Evolutionary conservation across 2,329 filamentous ascomycete species (phyloP).

Genomic region (Xylariaceae sp.): DNA sequence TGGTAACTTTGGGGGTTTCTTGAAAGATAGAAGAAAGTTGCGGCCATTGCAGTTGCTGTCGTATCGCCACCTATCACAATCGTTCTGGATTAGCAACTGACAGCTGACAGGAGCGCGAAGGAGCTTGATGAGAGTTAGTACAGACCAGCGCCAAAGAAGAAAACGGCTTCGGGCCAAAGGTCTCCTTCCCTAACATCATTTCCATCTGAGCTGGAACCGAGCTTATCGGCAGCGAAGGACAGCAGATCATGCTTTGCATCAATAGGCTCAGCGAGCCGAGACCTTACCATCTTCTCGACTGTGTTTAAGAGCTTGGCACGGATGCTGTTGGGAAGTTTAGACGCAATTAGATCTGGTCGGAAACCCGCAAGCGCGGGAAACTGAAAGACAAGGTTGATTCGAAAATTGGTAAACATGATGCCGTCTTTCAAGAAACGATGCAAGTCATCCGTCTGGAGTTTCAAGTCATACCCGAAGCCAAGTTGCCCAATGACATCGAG

Average conservation of each 20-base stretch:
- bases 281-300: background rate
- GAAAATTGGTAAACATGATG: background rate
- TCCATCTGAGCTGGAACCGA: background rate
- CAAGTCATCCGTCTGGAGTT: background rate
- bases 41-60: background rate
- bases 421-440: background rate
- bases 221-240: constrained; percentile 2
- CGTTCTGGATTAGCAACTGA: no score
- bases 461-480: background rate
- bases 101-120: background rate
- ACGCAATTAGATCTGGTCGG: background rate
- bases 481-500: background rate
- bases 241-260: background rate
- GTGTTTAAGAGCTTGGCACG: background rate
- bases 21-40: constrained; percentile 2
- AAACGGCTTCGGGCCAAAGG: constrained; percentile 5
- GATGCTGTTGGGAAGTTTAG: background rate
- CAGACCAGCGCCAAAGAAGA: constrained; percentile 3
- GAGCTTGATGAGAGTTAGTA: background rate
- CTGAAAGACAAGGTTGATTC: background rate
- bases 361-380: background rate
- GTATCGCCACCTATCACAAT: background rate
- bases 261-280: background rate
- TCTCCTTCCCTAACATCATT: background rate
- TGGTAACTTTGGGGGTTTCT: background rate